Base-by-base conservation (phyloP, 805 yeast genomes). In the Myxozyma udenii region DNA sequence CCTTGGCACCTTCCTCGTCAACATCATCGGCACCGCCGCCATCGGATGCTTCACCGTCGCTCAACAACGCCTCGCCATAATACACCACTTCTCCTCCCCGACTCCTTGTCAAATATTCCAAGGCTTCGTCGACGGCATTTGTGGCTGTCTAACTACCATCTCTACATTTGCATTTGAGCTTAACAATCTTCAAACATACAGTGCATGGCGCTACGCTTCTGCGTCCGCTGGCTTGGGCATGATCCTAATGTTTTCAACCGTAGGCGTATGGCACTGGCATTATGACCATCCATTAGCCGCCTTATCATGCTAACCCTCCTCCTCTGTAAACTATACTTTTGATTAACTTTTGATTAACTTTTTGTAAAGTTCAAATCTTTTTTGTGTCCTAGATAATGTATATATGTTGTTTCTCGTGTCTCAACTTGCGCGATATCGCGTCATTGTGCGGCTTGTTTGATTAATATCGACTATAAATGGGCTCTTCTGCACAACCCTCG, bases 1-100 rank as follows among this genome's bases (percentile, higher is more conserved):
- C 24, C 44, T 61, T 32, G 64, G 64, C 1, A 61, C 64, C 3
- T 58, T 60, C 35, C 24, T 50, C 1, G 65, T 62, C 3, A 62
- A 62, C 35, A 36, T 61, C 18, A n/a, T 53, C 9, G 64, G 60
- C 7, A 62, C 64, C 46, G 48, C 21, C 2, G 46, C 41, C 16
- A 24, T 47, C 7, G 51, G 51, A 14, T 47, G 46, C 21, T 25
- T 47, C 22, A 11, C 33, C 25, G 35, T 47, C 9, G 51, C 42
- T 3, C 51, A 47, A 25, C 46, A 41, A 28, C 33, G 38, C 6
- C 43, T 37, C 9, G 11, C 11, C 5, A n/a, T n/a, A n/a, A n/a
- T n/a, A n/a, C n/a, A n/a, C n/a, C 33, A 28, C 14, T 28, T 28
- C 14, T 5, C 23, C n/a, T 6, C 32, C 11, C 16, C 26, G 3